Percentiles rank a stretch among this genome's conserved stretches.
These are phyloP conservation scores for Ottelia alismoides DNA, from an alignment of 106 monocot species.

Conservation along the genomic window DNA sequence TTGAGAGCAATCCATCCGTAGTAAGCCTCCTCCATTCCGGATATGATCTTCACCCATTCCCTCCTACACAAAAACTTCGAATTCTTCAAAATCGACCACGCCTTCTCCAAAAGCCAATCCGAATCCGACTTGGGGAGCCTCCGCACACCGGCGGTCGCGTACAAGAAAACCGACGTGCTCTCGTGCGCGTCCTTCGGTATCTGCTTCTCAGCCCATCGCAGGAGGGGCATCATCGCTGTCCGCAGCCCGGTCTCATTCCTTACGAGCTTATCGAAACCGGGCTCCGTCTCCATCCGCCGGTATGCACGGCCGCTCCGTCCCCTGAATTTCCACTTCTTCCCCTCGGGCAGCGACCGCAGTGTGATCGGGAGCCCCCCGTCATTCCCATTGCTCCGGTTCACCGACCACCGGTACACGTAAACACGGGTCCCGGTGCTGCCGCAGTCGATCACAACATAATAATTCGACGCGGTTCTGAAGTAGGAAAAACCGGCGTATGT, in stretches of 20 bases:
- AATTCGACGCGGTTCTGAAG: conserved; percentile 20
- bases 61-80: conserved; percentile 60
- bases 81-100: conserved; percentile 67
- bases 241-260: conserved; percentile 62
- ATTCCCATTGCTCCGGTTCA: conserved; percentile 1
- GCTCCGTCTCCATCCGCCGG: conserved; percentile 88
- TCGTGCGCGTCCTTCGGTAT: conserved; percentile 63
- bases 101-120: conserved; percentile 70
- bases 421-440: conserved; percentile 91
- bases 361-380: conserved; percentile 34
- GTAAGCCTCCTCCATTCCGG: conserved; percentile 87
- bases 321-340: conserved; percentile 22
- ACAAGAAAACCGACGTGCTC: conserved; percentile 51
- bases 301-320: conserved; percentile 66
- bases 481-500: conserved; percentile 29
- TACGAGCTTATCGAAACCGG: conserved; percentile 78
- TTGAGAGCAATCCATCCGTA: conserved; percentile 98
- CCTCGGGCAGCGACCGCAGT: conserved; percentile 62
- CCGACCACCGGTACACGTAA: conserved; percentile 46
- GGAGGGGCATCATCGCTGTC: conserved; percentile 62
- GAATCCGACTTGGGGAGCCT: conserved; percentile 63
- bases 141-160: conserved; percentile 89
- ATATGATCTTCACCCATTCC: conserved; percentile 63
- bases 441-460: conserved; percentile 88
- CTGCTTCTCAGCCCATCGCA: conserved; percentile 74